phyloP scores from a whole-genome alignment of 495 filamentous ascomycete species.

The Trichoderma erinaceum region DNA sequence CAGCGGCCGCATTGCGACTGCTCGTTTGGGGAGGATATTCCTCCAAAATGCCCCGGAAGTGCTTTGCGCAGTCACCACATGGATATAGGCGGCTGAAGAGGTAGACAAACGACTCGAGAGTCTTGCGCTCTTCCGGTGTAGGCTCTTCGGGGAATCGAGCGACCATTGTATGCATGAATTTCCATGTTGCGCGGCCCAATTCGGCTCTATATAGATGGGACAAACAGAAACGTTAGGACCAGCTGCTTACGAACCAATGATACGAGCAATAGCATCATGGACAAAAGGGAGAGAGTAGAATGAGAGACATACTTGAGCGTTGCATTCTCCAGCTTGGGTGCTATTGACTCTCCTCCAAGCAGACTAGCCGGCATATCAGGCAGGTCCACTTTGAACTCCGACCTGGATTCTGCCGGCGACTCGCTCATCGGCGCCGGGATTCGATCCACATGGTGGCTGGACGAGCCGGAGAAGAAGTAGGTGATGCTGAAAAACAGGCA shows the following conservation, averaged over 20 bases:
- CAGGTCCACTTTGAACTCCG: slow-evolving; percentile 22
- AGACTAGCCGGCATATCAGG: slow-evolving; percentile 30
- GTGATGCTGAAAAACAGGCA: slow-evolving; percentile 32
- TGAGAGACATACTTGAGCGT: slow-evolving; percentile 64
- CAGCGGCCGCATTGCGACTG: slow-evolving; percentile 73
- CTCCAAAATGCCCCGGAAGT: slow-evolving; percentile 76
- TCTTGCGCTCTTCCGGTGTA: slow-evolving; percentile 71
- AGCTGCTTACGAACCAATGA: not conserved
- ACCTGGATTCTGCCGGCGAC: slow-evolving; percentile 17
- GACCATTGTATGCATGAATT: slow-evolving; percentile 93
- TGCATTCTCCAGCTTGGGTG: slow-evolving; percentile 85
- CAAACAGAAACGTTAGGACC: not conserved
- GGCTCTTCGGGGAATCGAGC: slow-evolving; percentile 86
- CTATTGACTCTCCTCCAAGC: slow-evolving; percentile 73
- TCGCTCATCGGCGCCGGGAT: slow-evolving; percentile 2
- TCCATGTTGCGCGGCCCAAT: slow-evolving; percentile 83
- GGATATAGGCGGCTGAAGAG: slow-evolving; percentile 92
- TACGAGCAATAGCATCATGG: not conserved
- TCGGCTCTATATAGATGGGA: slow-evolving; percentile 56
- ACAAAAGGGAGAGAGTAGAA: not conserved
- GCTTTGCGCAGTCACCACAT: slow-evolving; percentile 87
- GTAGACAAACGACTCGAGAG: slow-evolving; percentile 77
- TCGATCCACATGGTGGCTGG: slow-evolving; percentile 8
- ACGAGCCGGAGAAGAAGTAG: slow-evolving; percentile 30
- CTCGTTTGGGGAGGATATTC: slow-evolving; percentile 90